Evolutionary conservation across 345 rosid genomes (phyloP).

Genomic region (Syzygium grande): DNA sequence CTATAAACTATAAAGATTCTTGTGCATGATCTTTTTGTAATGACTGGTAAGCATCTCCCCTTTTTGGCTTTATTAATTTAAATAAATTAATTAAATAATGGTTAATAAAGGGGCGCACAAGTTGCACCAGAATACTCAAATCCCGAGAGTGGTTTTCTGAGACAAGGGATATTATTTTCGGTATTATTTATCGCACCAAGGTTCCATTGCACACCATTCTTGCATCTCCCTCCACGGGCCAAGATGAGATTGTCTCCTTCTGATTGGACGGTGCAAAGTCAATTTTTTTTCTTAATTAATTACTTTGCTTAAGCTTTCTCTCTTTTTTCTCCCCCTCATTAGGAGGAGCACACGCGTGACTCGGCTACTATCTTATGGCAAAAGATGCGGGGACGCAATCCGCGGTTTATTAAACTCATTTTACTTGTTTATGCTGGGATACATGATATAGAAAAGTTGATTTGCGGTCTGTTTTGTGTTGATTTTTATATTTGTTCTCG

Average conservation of each 20-base stretch:
- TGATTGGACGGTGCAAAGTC: not conserved
- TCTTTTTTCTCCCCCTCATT: not conserved
- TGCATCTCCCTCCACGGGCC: not conserved
- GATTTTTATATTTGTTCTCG: not conserved
- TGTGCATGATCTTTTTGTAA: not conserved
- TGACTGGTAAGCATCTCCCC: not conserved
- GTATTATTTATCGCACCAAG: not conserved
- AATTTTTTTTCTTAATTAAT: not conserved
- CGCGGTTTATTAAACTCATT: not conserved
- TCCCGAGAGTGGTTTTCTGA: slow-evolving; percentile 14
- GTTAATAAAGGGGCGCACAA: slow-evolving; percentile 1
- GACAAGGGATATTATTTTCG: slow-evolving; percentile 3
- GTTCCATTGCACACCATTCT: not conserved
- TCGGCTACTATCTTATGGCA: not conserved
- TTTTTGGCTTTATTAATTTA: not conserved
- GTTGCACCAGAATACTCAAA: slow-evolving; percentile 6
- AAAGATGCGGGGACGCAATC: not conserved
- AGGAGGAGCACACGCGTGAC: not conserved
- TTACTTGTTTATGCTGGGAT: not conserved
- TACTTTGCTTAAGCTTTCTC: not conserved
- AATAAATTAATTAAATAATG: not conserved
- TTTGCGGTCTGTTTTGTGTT: not conserved
- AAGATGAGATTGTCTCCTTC: not conserved
- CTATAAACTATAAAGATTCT: not conserved
- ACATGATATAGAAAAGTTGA: not conserved